Evolutionary conservation across 352 stramenopile genomes (phyloP).

Genomic region (Phytophthora hybrid): DNA sequence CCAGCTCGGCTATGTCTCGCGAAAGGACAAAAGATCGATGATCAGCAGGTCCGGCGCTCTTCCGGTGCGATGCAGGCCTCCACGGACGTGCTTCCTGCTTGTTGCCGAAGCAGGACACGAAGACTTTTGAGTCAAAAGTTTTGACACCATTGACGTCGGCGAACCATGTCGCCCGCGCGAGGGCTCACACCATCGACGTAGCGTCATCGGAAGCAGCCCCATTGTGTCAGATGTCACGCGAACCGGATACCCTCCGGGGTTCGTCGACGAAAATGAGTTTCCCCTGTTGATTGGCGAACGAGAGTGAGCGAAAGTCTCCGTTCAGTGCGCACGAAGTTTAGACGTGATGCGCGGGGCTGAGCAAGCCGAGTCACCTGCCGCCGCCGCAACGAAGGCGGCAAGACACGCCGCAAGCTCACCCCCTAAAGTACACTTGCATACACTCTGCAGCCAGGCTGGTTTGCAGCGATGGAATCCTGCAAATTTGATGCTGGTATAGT

Average conservation of each 20-base stretch:
- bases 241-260: constrained; percentile 14
- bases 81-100: neutral
- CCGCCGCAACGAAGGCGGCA: neutral
- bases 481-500: neutral
- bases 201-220: constrained; percentile 7
- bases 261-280: constrained; percentile 30
- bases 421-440: neutral
- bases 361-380: neutral
- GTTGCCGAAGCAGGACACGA: neutral
- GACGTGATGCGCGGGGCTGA: too few species aligned
- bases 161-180: neutral
- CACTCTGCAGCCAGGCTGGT: neutral
- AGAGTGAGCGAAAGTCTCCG: too few species aligned
- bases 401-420: neutral
- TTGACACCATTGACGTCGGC: neutral
- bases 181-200: neutral
- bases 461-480: neutral
- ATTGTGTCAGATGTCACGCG: constrained; percentile 12
- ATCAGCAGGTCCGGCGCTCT: neutral
- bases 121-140: too few species aligned
- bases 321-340: too few species aligned
- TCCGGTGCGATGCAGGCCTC: neutral
- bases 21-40: constrained; percentile 6
- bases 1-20: constrained; percentile 9
- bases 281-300: constrained; percentile 21